A percentile compares a stretch with the other conserved stretches of the same genome.
These are phyloP conservation scores for Didymellaceae sp. DNA, from an alignment of 2,329 filamentous ascomycete genomes.

Conservation along the genomic window DNA sequence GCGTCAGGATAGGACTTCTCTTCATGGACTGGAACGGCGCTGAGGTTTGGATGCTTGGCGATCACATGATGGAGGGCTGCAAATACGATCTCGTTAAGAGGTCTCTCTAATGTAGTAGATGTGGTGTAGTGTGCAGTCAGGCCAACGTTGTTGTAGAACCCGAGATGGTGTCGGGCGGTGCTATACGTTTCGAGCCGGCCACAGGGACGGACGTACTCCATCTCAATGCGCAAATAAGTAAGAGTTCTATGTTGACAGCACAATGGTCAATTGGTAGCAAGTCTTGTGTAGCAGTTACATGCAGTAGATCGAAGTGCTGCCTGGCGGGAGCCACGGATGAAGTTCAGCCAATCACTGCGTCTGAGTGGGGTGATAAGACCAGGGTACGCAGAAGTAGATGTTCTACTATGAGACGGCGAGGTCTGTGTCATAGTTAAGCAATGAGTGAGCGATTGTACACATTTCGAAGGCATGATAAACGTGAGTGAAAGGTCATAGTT, in stretches of 20 bases:
- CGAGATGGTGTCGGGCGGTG: constrained; percentile 50
- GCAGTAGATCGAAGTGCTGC: background rate
- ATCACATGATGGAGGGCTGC: constrained; percentile 48
- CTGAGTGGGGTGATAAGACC: background rate
- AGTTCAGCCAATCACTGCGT: background rate
- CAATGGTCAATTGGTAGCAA: no score
- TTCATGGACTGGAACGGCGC: constrained; percentile 52
- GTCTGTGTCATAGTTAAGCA: no score
- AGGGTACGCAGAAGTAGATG: no score
- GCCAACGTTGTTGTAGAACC: constrained; percentile 54
- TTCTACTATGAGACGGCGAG: no score
- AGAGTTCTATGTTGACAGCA: no score
- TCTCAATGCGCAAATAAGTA: background rate
- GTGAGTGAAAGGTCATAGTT: no score
- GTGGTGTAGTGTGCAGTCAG: constrained; percentile 43
- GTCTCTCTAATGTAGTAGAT: background rate
- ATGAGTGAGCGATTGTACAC: no score
- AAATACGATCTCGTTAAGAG: background rate
- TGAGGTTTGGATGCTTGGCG: constrained; percentile 52
- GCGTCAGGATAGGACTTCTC: constrained; percentile 46
- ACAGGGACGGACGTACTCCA: constrained; percentile 21
- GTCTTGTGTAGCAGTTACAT: no score
- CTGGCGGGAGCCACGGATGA: background rate
- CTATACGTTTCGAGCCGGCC: constrained; percentile 54
- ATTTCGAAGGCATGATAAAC: no score